phyloP scores from a whole-genome alignment of 2,329 filamentous ascomycete species.

The Ascochyta lentis region DNA sequence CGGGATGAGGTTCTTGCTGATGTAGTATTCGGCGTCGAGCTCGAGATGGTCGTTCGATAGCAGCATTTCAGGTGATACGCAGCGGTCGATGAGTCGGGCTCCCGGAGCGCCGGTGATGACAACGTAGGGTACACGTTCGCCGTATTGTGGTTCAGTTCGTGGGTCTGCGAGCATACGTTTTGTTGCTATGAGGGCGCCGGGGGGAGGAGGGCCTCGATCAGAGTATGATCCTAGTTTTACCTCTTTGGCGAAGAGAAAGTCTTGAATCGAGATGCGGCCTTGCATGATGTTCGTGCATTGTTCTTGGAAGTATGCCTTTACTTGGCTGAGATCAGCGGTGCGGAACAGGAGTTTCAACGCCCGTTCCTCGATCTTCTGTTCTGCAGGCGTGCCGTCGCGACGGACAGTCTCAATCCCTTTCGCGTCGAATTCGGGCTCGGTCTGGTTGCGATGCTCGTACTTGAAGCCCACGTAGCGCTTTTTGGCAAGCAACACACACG shows the following conservation, averaged over 20 bases:
- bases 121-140: constrained; percentile 93
- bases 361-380: constrained; percentile 96
- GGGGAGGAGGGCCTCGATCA: constrained; percentile 78
- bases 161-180: constrained; percentile 86
- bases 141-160: constrained; percentile 88
- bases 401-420: constrained; percentile 98
- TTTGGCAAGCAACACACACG: constrained; percentile 91
- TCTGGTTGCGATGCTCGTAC: constrained; percentile 80
- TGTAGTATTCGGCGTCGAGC: constrained; percentile 96
- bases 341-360: constrained; percentile 88
- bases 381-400: constrained; percentile 90
- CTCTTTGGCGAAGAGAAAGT: constrained; percentile 95
- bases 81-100: constrained; percentile 84
- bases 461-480: constrained; percentile 99
- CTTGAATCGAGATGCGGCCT: constrained; percentile 85
- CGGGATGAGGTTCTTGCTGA: constrained; percentile 92
- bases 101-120: constrained; percentile 88
- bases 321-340: constrained; percentile 83
- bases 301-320: constrained; percentile 87
- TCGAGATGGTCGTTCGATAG: constrained; percentile 77
- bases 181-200: constrained; percentile 87
- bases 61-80: constrained; percentile 84
- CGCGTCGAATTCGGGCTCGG: constrained; percentile 88
- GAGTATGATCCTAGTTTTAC: constrained; percentile 90
- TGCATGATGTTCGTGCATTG: constrained; percentile 94